Percentiles rank a stretch among this genome's conserved stretches.
phyloP scores from a whole-genome alignment of 352 stramenopile genomes.

The Phytophthora citrophthora region DNA sequence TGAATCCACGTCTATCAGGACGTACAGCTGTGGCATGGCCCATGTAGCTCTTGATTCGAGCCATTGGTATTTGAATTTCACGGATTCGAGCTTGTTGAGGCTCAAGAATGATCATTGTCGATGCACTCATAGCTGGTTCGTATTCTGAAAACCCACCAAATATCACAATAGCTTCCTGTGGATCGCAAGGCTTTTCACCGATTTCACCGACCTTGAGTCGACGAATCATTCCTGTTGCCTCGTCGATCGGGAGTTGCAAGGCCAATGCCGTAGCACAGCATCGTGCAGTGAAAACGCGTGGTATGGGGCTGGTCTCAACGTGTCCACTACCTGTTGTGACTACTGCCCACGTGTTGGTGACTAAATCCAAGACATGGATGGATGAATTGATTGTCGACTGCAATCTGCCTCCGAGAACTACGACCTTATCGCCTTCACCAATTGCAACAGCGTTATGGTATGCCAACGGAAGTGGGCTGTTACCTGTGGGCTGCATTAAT shows the following conservation, averaged over 20 bases:
- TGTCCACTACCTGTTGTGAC: constrained; percentile 18
- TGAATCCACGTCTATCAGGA: constrained; percentile 54
- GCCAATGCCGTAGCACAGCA: constrained; percentile 43
- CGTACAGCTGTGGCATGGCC: constrained; percentile 47
- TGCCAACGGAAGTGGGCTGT: constrained; percentile 56
- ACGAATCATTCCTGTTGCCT: constrained; percentile 21
- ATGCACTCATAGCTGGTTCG: constrained; percentile 22
- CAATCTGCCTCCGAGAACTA: constrained; percentile 58
- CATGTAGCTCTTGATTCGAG: constrained; percentile 51
- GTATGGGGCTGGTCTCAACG: background rate
- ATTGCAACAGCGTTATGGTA: constrained; percentile 52
- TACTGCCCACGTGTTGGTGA: constrained; percentile 49
- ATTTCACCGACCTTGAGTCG: constrained; percentile 30
- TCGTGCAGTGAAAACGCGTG: constrained; percentile 29
- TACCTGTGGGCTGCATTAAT: constrained; percentile 46
- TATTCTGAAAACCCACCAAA: constrained; percentile 62
- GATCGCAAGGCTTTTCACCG: constrained; percentile 19
- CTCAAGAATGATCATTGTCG: constrained; percentile 55
- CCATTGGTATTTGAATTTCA: constrained; percentile 39
- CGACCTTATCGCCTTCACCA: constrained; percentile 41
- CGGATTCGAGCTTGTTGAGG: constrained; percentile 28
- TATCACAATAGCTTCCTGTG: constrained; percentile 45
- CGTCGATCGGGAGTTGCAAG: constrained; percentile 41
- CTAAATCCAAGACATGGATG: constrained; percentile 62
- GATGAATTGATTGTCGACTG: constrained; percentile 35